These are phyloP conservation scores for Haplosporangium sp. DNA, from an alignment of 371 early-diverging fungal genomes.

Conservation along the genomic window DNA sequence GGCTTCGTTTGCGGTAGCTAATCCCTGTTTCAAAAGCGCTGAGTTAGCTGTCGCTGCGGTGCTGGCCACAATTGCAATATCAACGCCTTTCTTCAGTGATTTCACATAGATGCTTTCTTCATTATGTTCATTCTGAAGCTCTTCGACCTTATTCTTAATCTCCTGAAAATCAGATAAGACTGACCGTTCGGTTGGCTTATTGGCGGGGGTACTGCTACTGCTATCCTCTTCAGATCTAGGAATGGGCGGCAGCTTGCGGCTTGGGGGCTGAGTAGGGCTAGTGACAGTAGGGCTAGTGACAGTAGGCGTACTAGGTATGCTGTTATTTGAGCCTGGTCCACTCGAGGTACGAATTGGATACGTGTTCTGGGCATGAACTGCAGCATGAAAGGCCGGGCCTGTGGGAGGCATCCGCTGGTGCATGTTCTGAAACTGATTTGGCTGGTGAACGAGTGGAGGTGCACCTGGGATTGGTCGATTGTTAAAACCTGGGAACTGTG, in stretches of 20 bases:
- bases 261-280: conserved; percentile 43
- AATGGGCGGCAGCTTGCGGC: conserved; percentile 42
- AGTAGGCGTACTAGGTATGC: conserved; percentile 2
- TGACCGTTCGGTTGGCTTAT: background rate
- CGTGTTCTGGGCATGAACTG: conserved; percentile 32
- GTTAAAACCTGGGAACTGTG: background rate
- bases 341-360: conserved; percentile 23
- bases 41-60: conserved; percentile 6
- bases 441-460: conserved; percentile 31
- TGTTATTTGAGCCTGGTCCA: background rate
- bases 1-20: conserved; percentile 15
- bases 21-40: conserved; percentile 17
- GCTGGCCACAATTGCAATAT: conserved; percentile 10
- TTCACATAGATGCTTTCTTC: conserved; percentile 5
- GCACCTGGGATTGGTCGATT: conserved; percentile 20
- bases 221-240: conserved; percentile 9
- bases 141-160: conserved; percentile 13
- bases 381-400: conserved; percentile 22
- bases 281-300: conserved; percentile 17
- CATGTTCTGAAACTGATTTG: conserved; percentile 26
- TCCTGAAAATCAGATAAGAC: conserved; percentile 16
- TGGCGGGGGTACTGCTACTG: background rate
- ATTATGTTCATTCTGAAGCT: background rate
- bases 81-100: conserved; percentile 22
- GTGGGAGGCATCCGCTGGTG: conserved; percentile 20